Evolutionary conservation across 1,284 basidiomycete genomes (phyloP).

Genomic region (Cystobasidiaceae sp.): DNA sequence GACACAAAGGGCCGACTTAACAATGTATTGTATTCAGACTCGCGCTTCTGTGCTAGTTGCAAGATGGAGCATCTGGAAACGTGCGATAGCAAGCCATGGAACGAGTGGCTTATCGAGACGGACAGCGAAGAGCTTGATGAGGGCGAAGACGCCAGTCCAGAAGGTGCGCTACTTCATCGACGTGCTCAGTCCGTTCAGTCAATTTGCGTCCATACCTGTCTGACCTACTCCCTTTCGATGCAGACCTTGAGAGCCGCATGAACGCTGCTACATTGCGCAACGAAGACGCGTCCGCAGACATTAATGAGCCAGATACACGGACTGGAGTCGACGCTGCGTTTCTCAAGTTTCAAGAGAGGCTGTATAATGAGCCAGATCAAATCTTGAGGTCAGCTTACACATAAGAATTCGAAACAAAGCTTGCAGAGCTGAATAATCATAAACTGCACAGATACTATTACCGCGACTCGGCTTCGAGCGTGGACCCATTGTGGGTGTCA

Average conservation of each 20-base stretch:
- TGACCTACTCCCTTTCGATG: background rate
- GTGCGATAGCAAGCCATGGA: slow-evolving; percentile 10
- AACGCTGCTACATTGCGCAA: slow-evolving; percentile 17
- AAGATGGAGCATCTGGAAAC: slow-evolving; percentile 17
- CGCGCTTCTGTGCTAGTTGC: slow-evolving; percentile 15
- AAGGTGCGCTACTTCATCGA: background rate
- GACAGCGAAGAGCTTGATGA: slow-evolving; percentile 14
- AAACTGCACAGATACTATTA: slow-evolving; percentile 5
- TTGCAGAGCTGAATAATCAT: background rate
- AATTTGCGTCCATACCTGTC: background rate
- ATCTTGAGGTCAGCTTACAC: slow-evolving; percentile 12
- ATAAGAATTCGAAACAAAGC: background rate
- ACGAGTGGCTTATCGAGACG: slow-evolving; percentile 31
- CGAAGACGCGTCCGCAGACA: slow-evolving; percentile 11
- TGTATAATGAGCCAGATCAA: slow-evolving; percentile 27
- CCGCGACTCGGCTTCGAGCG: background rate
- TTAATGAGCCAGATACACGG: slow-evolving; percentile 27
- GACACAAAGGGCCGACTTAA: background rate
- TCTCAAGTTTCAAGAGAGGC: slow-evolving; percentile 25
- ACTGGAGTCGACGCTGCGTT: slow-evolving; percentile 25
- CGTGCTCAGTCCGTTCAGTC: too few species aligned
- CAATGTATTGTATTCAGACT: background rate
- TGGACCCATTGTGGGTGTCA: slow-evolving; percentile 24
- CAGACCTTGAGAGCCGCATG: slow-evolving; percentile 11
- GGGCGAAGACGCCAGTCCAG: slow-evolving; percentile 6